These are phyloP conservation scores for Acacia acuminata DNA, from an alignment of 306 rosid genomes.

Conservation along the genomic window DNA sequence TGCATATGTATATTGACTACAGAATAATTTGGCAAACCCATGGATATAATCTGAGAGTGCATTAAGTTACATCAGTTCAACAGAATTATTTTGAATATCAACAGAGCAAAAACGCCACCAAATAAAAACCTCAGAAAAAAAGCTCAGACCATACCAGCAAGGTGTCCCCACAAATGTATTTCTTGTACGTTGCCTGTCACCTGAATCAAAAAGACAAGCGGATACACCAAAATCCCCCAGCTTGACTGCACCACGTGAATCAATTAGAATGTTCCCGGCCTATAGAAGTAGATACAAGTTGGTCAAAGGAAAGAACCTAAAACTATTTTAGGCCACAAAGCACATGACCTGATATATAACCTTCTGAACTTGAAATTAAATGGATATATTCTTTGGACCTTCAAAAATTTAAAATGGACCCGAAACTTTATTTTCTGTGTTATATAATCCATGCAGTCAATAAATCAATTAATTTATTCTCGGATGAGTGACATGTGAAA, in stretches of 20 bases:
- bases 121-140: not conserved
- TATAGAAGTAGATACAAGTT: constrained; percentile 24
- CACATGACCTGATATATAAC: not conserved
- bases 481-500: not conserved
- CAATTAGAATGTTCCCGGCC: constrained; percentile 88
- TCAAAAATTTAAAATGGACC: not conserved
- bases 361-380: not conserved
- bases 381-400: not conserved
- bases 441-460: not conserved
- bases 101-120: not conserved
- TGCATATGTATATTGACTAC: not conserved
- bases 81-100: not conserved
- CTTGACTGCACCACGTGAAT: constrained; percentile 72
- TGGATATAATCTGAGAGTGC: not conserved
- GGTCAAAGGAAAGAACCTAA: constrained; percentile 1
- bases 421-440: not conserved
- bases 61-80: not conserved
- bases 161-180: constrained; percentile 98
- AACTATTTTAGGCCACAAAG: constrained; percentile 5
- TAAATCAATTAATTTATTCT: not conserved
- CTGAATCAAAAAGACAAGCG: constrained; percentile 93
- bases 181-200: constrained; percentile 86
- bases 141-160: constrained; percentile 63
- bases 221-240: constrained; percentile 97
- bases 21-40: not conserved